These are phyloP conservation scores for Lepidium sativum DNA, from an alignment of 345 rosid genomes.

Conservation along the genomic window DNA sequence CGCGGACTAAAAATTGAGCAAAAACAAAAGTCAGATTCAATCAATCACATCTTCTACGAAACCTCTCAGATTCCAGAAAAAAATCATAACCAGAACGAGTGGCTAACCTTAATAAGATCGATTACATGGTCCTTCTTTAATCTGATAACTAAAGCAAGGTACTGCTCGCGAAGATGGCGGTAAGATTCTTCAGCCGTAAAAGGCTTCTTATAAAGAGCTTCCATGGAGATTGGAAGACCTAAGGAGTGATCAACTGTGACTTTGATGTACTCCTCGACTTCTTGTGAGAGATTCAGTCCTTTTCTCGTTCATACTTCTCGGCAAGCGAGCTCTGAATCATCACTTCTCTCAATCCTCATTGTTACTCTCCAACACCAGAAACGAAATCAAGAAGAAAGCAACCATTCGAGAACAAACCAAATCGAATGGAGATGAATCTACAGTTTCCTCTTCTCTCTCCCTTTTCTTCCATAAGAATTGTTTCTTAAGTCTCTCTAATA, in stretches of 20 bases:
- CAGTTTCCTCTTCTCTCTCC: too few species aligned
- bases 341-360: not conserved
- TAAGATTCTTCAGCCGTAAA: conserved; percentile 45
- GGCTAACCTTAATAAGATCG: conserved; percentile 56
- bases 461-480: too few species aligned
- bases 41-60: not conserved
- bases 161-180: conserved; percentile 46
- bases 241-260: conserved; percentile 52
- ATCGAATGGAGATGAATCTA: too few species aligned
- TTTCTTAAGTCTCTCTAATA: too few species aligned
- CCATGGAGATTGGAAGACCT: conserved; percentile 51
- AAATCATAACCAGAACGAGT: not conserved
- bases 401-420: too few species aligned
- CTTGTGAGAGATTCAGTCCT: conserved; percentile 43
- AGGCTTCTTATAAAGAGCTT: conserved; percentile 46
- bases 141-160: conserved; percentile 30
- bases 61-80: not conserved
- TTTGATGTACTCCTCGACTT: conserved; percentile 53
- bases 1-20: conserved; percentile 43
- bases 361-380: not conserved
- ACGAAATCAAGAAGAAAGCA: not conserved
- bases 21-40: not conserved
- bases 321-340: not conserved
- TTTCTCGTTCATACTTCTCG: not conserved
- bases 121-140: conserved; percentile 48